Evolutionary conservation across 2,329 filamentous ascomycete genomes (phyloP), one percentile per base, ranked within the genome.

Genomic region (Arthrocladium fulminans): DNA sequence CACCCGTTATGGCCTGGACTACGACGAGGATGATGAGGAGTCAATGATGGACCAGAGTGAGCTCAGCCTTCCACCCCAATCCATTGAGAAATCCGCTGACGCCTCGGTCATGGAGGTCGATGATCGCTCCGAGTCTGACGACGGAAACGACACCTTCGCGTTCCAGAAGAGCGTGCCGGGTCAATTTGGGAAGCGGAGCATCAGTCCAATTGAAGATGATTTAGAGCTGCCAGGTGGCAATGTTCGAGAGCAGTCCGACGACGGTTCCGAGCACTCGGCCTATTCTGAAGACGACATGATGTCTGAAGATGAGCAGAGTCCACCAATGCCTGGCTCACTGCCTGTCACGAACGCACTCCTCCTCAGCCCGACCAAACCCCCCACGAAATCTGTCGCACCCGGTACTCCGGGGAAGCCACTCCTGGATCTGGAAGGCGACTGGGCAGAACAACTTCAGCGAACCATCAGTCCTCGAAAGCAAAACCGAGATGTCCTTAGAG

Each of bases 381-480:
- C 54, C 13, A 44, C 54, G 29, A 58, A 59, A 48, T 38, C 49
- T 27, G 55, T 39, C 46, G 49, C 25, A 70, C 61, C 58, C 35
- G 62, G 60, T 51, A 80, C 75, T n/a, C 77, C 77, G 42, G 64
- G 72, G 22, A 79, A 79, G 65, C 63, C 67, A 49, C 65, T 70
- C 52, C 70, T 73, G 41, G 66, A 73, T 58, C 72, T 77, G 54
- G 86, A 83, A 47, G 86, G 89, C 51, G 85, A 95, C 63, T 98
- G 92, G 92, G 84, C 88, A 57, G 85, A 92, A 58, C 89, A 96
- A 71, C 75, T 98, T 54, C 86, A 88, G 64, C 88, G 88, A 57
- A 97, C 92, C 4, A 88, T 97, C 58, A 95, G 88, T 61, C 90
- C 92, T 4, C 82, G 86, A 62, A 97, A 97, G 71, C 84, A 92